Evolutionary conservation across 164 flowering plant species (phyloP).

Genomic region (Cinnamomum chago): DNA sequence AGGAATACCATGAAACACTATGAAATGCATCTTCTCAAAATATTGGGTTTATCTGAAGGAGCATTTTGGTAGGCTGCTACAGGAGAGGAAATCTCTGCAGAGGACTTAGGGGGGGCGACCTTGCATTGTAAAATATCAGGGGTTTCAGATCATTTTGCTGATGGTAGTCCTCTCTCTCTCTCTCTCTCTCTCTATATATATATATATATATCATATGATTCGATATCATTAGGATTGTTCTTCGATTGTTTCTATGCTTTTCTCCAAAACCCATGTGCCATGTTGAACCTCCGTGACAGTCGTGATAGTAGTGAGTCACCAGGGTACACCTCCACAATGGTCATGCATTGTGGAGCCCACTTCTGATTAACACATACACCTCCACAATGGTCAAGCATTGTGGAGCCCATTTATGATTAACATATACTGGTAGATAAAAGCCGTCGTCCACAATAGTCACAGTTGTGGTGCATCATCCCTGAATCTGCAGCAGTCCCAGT

Average conservation of each 20-base stretch:
- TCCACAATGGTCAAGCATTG: too few relatives aligned
- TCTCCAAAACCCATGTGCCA: background rate
- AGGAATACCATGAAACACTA: background rate
- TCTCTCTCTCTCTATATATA: background rate
- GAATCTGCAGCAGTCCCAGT: too few relatives aligned
- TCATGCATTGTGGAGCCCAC: too few relatives aligned
- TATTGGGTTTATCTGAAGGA: constrained; percentile 33
- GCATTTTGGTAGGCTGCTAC: constrained; percentile 85
- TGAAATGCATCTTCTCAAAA: constrained; percentile 14
- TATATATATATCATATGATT: too few relatives aligned
- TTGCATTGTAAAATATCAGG: constrained; percentile 95
- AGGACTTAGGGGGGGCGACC: constrained; percentile 90
- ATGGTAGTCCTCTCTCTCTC: constrained; percentile 43
- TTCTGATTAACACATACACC: too few relatives aligned
- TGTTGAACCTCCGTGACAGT: background rate
- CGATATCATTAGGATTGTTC: background rate
- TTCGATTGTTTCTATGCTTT: background rate
- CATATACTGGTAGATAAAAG: too few relatives aligned
- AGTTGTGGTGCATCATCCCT: too few relatives aligned
- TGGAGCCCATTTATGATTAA: too few relatives aligned
- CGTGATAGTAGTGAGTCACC: too few relatives aligned
- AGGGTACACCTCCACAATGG: too few relatives aligned
- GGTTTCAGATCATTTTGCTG: constrained; percentile 93
- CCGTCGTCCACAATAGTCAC: too few relatives aligned
- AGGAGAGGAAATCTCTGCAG: constrained; percentile 95